Base-by-base conservation (phyloP, 1,139 yeast genomes). In the Debaryomyces psychrophilus region DNA sequence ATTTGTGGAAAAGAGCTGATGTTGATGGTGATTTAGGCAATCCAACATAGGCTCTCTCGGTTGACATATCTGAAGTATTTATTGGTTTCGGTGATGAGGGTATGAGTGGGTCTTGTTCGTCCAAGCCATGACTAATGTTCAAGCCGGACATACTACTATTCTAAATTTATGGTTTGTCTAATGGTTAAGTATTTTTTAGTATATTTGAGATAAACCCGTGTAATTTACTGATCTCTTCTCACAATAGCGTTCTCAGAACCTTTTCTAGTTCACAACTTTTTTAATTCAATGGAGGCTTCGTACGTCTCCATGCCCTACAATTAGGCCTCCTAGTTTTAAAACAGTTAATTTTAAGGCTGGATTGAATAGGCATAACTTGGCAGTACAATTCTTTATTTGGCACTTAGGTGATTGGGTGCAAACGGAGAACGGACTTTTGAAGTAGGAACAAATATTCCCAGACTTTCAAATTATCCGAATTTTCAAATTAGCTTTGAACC, bases 1-100 rank as follows among this genome's bases (percentile, higher is more conserved):
- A 20, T 25, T 31, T 40, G 26, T 33, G 17, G 22, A 33, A 31
- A 4, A 33, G 37, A 5, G 44, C 37, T 14, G 44, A 41, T 5
- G 44, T 31, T 17, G 44, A 41, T 6, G 43, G 43, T 3, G 43
- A 40, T 18, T 33, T 31, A 11, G 22, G 43, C 11, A 40, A n/a
- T 4, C 33, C 37, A 11, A 29, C 25, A 9, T 18, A 7, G 7
- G 22, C 26, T 29, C 41, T 27, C 17, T 38, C 31, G 4, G 17
- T 20, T 29, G 41, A 18, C 15, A 11, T 11, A 28, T 28, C 26
- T n/a, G 43, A 37, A 1, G 28, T 40, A 31, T 14, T 26, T 14
- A 40, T 40, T 26, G 31, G 31, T 15, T 22, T 31, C 8, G 36
- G 29, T 7, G 36, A 11, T 5, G 22, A 23, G 4, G 37, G 11